A percentile compares a stretch with the other conserved stretches of the same genome.
These are phyloP conservation scores for Gaertneriomyces semiglobifer DNA, from an alignment of 192 early-diverging fungal genomes.

Conservation along the genomic window DNA sequence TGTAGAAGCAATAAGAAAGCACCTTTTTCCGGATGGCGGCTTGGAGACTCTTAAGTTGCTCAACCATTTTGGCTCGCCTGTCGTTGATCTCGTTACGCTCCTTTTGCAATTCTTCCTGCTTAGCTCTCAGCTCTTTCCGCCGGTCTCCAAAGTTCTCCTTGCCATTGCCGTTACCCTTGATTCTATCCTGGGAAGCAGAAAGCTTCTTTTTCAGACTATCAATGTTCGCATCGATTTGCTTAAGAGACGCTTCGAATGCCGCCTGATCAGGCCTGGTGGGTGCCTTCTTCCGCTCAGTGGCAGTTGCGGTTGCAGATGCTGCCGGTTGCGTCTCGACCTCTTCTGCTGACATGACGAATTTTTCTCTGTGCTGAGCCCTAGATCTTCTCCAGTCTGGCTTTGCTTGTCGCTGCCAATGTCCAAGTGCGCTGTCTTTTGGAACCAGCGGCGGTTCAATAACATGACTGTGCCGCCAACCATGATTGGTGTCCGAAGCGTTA, in stretches of 20 bases:
- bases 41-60: slow-evolving; percentile 67
- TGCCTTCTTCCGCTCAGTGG: slow-evolving; percentile 17
- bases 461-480: too few species aligned
- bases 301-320: slow-evolving; percentile 7
- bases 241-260: slow-evolving; percentile 36
- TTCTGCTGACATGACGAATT: neutral
- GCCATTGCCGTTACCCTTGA: slow-evolving; percentile 54
- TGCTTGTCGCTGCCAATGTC: too few species aligned
- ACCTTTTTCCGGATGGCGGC: slow-evolving; percentile 80
- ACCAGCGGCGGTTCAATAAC: too few species aligned
- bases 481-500: too few species aligned
- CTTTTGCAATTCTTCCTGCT: slow-evolving; percentile 64
- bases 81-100: slow-evolving; percentile 71
- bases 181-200: slow-evolving; percentile 48
- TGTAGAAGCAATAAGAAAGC: neutral
- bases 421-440: too few species aligned
- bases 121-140: slow-evolving; percentile 58
- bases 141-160: slow-evolving; percentile 52
- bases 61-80: slow-evolving; percentile 65
- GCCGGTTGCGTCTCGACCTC: neutral
- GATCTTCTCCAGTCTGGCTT: too few species aligned
- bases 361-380: too few species aligned
- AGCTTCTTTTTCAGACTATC: slow-evolving; percentile 51
- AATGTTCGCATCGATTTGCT: slow-evolving; percentile 54
- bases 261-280: slow-evolving; percentile 52